phyloP scores from a whole-genome alignment of 1,284 basidiomycete species.

The Trametes versicolor region DNA sequence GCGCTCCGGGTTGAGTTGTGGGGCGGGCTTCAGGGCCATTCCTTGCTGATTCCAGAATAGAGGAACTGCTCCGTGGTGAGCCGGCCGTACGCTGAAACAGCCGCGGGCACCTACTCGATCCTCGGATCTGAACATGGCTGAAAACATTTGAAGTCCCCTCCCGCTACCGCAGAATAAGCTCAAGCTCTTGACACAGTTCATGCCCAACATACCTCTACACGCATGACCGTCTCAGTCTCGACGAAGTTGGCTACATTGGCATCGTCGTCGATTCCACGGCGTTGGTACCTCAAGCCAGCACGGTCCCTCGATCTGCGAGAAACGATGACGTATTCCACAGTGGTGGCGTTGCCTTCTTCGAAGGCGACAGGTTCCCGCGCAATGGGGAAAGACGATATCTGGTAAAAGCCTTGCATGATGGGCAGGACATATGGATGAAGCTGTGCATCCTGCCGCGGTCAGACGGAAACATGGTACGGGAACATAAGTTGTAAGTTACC shows the following conservation, averaged over 20 bases:
- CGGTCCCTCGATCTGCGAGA: conserved; percentile 92
- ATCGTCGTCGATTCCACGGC: conserved; percentile 91
- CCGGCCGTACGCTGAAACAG: conserved; percentile 21
- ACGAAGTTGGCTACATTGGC: conserved; percentile 91
- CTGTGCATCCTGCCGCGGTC: conserved; percentile 45
- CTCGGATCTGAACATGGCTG: conserved; percentile 89
- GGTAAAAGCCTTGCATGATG: conserved; percentile 91
- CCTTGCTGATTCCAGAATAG: conserved; percentile 91
- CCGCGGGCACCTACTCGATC: conserved; percentile 71
- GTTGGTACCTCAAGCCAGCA: conserved; percentile 95
- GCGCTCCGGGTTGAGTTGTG: conserved; percentile 77
- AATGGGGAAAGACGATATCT: conserved; percentile 72
- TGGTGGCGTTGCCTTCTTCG: conserved; percentile 53
- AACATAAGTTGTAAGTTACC: conserved; percentile 51
- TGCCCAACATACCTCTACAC: conserved; percentile 67
- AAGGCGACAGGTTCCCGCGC: conserved; percentile 61
- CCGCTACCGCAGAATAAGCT: conserved; percentile 54
- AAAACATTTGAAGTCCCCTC: conserved; percentile 82
- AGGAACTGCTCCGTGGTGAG: conserved; percentile 65
- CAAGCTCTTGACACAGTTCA: conserved; percentile 2
- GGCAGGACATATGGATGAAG: conserved; percentile 87
- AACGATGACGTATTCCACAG: conserved; percentile 75
- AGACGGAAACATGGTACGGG: neutral
- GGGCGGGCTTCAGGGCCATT: conserved; percentile 89
- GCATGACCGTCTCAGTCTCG: conserved; percentile 91